These are phyloP conservation scores for Umbelopsis sp. DNA, from an alignment of 192 early-diverging fungal genomes.

Conservation along the genomic window DNA sequence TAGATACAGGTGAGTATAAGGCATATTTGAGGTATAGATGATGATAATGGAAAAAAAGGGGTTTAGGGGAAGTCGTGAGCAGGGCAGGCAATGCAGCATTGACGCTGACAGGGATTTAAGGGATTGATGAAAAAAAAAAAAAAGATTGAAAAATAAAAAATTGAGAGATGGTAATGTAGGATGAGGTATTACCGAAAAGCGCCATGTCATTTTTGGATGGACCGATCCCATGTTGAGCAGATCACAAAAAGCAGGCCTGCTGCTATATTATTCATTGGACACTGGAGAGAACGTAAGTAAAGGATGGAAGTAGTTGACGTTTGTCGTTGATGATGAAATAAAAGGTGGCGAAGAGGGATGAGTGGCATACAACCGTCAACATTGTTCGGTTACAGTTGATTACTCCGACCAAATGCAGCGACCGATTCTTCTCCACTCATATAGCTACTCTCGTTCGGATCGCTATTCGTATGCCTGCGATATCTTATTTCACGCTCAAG, in stretches of 20 bases:
- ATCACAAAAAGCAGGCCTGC: neutral
- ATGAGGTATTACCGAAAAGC: too few relatives aligned
- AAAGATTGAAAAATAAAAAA: too few relatives aligned
- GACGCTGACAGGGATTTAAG: too few relatives aligned
- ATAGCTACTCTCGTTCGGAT: conserved; percentile 5
- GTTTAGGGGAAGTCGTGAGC: neutral
- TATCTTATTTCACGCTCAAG: neutral
- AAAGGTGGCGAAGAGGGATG: neutral
- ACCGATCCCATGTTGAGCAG: neutral
- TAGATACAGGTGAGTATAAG: too few relatives aligned
- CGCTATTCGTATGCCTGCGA: neutral
- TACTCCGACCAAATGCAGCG: neutral
- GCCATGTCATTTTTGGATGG: too few relatives aligned
- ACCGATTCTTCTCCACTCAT: conserved; percentile 14
- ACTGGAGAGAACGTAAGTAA: neutral
- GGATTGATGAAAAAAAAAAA: neutral
- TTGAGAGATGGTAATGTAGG: neutral
- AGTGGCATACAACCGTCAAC: neutral
- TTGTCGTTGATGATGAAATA: neutral
- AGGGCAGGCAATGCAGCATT: too few relatives aligned
- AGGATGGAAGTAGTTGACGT: neutral
- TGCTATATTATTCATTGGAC: neutral
- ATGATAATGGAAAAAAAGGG: too few relatives aligned
- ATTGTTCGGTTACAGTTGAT: neutral
- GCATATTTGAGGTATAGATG: too few relatives aligned